These are phyloP conservation scores for Gossypium thurberi DNA, from an alignment of 345 rosid species.

Conservation along the genomic window DNA sequence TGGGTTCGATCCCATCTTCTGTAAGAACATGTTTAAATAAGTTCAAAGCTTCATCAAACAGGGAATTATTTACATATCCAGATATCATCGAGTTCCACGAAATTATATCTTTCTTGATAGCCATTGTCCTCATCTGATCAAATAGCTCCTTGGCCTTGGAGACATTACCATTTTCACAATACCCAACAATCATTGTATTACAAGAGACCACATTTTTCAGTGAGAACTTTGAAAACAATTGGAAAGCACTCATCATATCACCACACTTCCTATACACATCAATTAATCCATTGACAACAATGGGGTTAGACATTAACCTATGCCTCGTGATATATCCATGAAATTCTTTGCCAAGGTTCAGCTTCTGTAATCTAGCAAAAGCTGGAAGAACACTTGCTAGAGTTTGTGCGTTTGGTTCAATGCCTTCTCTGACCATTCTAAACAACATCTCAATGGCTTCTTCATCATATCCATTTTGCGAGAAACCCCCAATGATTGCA, in stretches of 20 bases:
- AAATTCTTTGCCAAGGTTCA: conserved; percentile 40
- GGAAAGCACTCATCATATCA: conserved; percentile 39
- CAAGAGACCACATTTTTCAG: conserved; percentile 40
- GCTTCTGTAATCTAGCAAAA: conserved; percentile 46
- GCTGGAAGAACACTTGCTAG: conserved; percentile 63
- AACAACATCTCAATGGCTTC: conserved; percentile 40
- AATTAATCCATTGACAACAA: conserved; percentile 52
- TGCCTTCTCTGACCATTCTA: conserved; percentile 45
- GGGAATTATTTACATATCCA: conserved; percentile 41
- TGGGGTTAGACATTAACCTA: conserved; percentile 36
- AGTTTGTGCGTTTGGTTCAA: conserved; percentile 49
- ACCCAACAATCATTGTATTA: conserved; percentile 60
- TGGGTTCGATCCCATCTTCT: conserved; percentile 31
- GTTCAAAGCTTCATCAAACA: conserved; percentile 35
- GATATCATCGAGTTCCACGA: conserved; percentile 66
- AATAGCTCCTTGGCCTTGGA: conserved; percentile 43
- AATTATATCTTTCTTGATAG: conserved; percentile 35
- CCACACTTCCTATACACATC: conserved; percentile 57
- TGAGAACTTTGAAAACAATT: conserved; percentile 42
- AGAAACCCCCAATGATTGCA: conserved; percentile 55
- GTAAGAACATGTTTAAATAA: conserved; percentile 32
- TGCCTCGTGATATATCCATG: conserved; percentile 50
- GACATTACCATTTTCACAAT: conserved; percentile 40
- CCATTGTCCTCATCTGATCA: conserved; percentile 33
- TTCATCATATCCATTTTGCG: conserved; percentile 42